Percentiles rank a stretch among this genome's conserved stretches.
Evolutionary conservation across 208 protist genomes (phyloP).

Genomic region (Acanthamoeba sp.): DNA sequence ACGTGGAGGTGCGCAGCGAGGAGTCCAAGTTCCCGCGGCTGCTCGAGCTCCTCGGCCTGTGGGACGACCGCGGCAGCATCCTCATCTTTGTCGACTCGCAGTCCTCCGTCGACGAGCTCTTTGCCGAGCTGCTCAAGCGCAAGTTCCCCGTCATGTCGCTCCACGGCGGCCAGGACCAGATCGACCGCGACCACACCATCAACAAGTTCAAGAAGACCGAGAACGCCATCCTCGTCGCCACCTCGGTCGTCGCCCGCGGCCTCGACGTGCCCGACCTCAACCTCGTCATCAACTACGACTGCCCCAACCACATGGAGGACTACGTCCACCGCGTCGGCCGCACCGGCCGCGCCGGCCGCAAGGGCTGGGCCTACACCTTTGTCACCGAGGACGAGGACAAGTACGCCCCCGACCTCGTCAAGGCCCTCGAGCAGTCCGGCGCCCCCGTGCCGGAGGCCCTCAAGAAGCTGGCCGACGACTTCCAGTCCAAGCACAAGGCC

Average conservation of each 20-base stretch:
- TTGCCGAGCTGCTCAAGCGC: conserved; percentile 77
- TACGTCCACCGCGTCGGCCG: conserved; percentile 80
- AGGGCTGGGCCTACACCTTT: conserved; percentile 70
- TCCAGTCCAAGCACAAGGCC: not conserved
- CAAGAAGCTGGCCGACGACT: conserved; percentile 59
- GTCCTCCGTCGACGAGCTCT: conserved; percentile 76
- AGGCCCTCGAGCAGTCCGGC: not conserved
- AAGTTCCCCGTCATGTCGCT: conserved; percentile 76
- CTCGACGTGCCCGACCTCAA: conserved; percentile 83
- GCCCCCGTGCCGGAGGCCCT: not conserved
- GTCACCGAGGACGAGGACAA: conserved; percentile 36
- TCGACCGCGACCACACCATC: conserved; percentile 82
- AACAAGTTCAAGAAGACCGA: conserved; percentile 78
- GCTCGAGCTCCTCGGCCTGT: conserved; percentile 18
- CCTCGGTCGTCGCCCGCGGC: conserved; percentile 86
- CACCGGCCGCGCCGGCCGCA: not conserved
- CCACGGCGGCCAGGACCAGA: conserved; percentile 86
- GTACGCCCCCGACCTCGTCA: conserved; percentile 31
- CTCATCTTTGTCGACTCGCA: conserved; percentile 84
- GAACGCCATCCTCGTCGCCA: conserved; percentile 85
- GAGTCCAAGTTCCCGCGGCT: conserved; percentile 83
- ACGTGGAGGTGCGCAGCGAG: conserved; percentile 79
- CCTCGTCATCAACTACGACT: conserved; percentile 87
- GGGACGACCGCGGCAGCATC: conserved; percentile 81
- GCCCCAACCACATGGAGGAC: conserved; percentile 80